phyloP scores from a whole-genome alignment of 345 rosid species.

The Jatropha curcas region DNA sequence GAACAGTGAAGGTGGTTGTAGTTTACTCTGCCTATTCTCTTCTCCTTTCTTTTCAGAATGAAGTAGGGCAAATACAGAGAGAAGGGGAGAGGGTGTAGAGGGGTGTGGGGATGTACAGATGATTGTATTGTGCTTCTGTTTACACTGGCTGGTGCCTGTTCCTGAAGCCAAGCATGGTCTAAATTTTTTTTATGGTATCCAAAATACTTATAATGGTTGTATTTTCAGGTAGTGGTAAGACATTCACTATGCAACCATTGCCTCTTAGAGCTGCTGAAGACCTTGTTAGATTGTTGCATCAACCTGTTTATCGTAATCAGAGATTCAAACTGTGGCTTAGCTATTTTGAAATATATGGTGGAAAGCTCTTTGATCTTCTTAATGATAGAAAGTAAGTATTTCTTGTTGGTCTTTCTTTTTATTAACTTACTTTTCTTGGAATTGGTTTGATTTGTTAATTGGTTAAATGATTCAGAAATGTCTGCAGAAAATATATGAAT shows the following conservation, averaged over 20 bases:
- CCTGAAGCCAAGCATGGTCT: not conserved
- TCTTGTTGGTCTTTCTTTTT: slow-evolving; percentile 17
- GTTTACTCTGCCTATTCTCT: not conserved
- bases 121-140: not conserved
- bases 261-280: slow-evolving; percentile 87
- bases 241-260: slow-evolving; percentile 97
- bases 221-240: slow-evolving; percentile 93
- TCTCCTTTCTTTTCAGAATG: not conserved
- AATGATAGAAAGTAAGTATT: slow-evolving; percentile 77
- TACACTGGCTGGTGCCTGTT: not conserved
- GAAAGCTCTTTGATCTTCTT: slow-evolving; percentile 92
- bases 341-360: slow-evolving; percentile 96
- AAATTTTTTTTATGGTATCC: slow-evolving; percentile 1
- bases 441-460: not conserved
- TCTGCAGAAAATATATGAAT: slow-evolving; percentile 3
- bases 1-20: too few species aligned
- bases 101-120: not conserved
- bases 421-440: slow-evolving; percentile 1
- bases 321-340: slow-evolving; percentile 94
- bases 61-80: not conserved
- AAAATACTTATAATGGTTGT: slow-evolving; percentile 4
- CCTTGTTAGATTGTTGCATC: slow-evolving; percentile 81
- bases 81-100: too few species aligned
- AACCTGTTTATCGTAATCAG: slow-evolving; percentile 81
- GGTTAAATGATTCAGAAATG: slow-evolving; percentile 6